Conservation (phyloP, 1,284 basidiomycete species). For the Volvariella surrecta region DNA sequence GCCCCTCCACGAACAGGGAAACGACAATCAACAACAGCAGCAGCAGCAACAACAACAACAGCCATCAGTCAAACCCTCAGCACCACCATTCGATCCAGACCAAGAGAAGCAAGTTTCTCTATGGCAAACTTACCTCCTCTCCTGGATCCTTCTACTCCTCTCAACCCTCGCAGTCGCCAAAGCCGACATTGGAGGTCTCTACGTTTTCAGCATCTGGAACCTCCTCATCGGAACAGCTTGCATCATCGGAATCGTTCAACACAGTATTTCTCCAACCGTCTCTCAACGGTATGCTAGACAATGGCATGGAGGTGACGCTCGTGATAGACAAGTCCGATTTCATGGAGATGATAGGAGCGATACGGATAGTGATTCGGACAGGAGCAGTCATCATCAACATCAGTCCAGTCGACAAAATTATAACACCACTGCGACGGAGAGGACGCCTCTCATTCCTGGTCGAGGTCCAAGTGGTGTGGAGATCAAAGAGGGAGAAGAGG, state of each 20-base stretch:
- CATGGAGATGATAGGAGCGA: conserved; percentile 16
- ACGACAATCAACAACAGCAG: too few species aligned
- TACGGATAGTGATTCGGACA: conserved; percentile 10
- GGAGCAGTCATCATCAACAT: not conserved
- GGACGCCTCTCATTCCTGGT: conserved; percentile 33
- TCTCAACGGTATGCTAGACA: conserved; percentile 3
- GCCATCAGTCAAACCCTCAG: conserved; percentile 6
- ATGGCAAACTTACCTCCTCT: conserved; percentile 41
- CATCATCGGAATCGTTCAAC: conserved; percentile 34
- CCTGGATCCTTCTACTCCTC: conserved; percentile 47
- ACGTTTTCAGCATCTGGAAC: conserved; percentile 52
- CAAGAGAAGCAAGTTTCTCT: conserved; percentile 35
- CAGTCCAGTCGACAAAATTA: not conserved
- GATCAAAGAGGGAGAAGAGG: conserved; percentile 22
- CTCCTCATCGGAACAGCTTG: conserved; percentile 38
- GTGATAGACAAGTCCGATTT: not conserved
- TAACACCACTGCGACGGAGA: conserved; percentile 23
- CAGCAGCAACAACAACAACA: not conserved
- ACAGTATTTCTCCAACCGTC: conserved; percentile 10
- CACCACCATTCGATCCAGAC: conserved; percentile 17
- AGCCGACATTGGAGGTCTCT: conserved; percentile 41
- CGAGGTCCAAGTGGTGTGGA: conserved; percentile 6
- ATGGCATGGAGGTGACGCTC: not conserved
- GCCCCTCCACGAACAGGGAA: conserved; percentile 9
- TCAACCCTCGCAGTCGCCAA: conserved; percentile 36